Evolutionary conservation across 129 eudicot species (phyloP).

Genomic region (Escallonia rubra): DNA sequence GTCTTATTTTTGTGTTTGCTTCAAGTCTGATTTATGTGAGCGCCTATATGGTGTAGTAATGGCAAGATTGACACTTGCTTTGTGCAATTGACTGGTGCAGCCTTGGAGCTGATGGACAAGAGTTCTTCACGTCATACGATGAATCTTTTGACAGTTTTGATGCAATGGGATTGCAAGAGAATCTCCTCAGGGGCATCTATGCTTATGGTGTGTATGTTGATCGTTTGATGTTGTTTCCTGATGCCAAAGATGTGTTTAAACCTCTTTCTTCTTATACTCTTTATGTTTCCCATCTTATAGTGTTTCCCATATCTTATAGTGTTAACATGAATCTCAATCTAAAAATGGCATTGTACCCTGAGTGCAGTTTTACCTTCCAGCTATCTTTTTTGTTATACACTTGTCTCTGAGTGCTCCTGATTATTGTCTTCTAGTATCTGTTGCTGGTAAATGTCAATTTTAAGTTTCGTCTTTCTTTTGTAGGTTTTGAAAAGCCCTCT

Average conservation of each 20-base stretch:
- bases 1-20: not conserved
- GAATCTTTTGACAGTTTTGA: conserved; percentile 74
- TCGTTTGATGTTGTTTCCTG: not conserved
- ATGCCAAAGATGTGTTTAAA: not conserved
- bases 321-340: not conserved
- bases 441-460: not conserved
- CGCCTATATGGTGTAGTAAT: not conserved
- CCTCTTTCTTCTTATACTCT: not conserved
- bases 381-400: not conserved
- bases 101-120: conserved; percentile 56
- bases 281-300: too few relatives aligned
- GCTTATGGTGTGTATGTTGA: conserved; percentile 52
- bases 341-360: not conserved
- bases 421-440: not conserved
- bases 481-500: conserved; percentile 89
- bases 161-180: conserved; percentile 74
- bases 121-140: conserved; percentile 66
- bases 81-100: conserved; percentile 22
- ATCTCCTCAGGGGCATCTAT: conserved; percentile 82
- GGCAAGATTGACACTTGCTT: not conserved
- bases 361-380: not conserved
- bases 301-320: not conserved
- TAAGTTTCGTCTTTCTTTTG: not conserved
- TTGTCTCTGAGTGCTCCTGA: not conserved
- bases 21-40: not conserved